Conservation (phyloP, 1,284 basidiomycete genomes). For the Cutaneotrichosporon spelunceum region DNA sequence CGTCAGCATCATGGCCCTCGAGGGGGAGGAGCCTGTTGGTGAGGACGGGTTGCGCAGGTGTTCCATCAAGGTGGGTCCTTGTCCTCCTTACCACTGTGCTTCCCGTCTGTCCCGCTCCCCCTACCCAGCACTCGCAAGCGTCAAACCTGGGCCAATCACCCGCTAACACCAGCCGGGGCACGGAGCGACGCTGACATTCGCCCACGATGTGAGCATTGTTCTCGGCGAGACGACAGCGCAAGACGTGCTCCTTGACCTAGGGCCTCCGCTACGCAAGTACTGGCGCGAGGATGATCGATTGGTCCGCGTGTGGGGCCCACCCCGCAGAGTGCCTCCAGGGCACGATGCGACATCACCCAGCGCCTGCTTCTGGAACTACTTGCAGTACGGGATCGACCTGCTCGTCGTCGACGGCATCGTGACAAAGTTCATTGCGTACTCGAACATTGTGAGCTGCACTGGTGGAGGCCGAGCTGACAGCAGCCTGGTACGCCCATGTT, state of each 20-base stretch:
- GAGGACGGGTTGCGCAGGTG: conserved; percentile 19
- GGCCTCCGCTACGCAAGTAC: conserved; percentile 69
- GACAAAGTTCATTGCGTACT: conserved; percentile 78
- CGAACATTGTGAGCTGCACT: conserved; percentile 67
- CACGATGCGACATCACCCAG: conserved; percentile 5
- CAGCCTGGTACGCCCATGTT: conserved; percentile 85
- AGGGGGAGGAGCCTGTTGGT: conserved; percentile 35
- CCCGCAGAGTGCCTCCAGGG: not conserved
- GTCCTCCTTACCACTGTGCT: not conserved
- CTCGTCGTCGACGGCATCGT: conserved; percentile 67
- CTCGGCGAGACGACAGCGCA: conserved; percentile 78
- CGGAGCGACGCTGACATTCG: conserved; percentile 61
- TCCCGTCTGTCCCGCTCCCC: not conserved
- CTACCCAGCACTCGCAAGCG: too few species aligned
- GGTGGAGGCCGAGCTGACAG: not conserved
- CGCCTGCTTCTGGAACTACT: conserved; percentile 86
- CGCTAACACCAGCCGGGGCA: conserved; percentile 60
- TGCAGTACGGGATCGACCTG: conserved; percentile 81
- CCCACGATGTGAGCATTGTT: conserved; percentile 57
- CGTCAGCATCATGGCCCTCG: conserved; percentile 42
- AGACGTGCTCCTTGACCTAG: conserved; percentile 72
- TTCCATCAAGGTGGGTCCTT: conserved; percentile 27
- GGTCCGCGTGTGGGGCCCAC: conserved; percentile 47
- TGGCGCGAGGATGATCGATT: conserved; percentile 85
- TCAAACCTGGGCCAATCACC: not conserved